Percentiles rank a stretch among this genome's conserved stretches.
Evolutionary conservation across 306 rosid genomes (phyloP).

Genomic region (Prunus padus): DNA sequence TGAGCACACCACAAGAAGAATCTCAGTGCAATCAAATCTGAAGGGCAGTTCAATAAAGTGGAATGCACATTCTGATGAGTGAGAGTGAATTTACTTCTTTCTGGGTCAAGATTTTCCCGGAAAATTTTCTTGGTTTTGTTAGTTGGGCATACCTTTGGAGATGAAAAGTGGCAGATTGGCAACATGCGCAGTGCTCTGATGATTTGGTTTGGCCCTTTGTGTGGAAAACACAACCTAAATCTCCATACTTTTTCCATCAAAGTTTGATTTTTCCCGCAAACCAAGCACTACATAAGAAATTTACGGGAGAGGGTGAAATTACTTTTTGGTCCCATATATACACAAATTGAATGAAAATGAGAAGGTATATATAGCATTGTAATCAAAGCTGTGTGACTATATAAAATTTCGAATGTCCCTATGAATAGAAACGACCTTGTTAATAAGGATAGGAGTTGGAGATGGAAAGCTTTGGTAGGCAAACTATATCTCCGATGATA

Average conservation of each 20-base stretch:
- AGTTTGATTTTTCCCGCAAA: background rate
- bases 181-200: constrained; percentile 6
- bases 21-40: constrained; percentile 57
- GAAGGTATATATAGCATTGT: background rate
- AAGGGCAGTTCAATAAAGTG: constrained; percentile 42
- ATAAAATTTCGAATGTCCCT: too few relatives aligned
- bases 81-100: constrained; percentile 23
- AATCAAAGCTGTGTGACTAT: background rate
- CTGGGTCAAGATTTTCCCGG: background rate
- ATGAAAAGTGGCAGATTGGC: constrained; percentile 15
- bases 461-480: too few relatives aligned
- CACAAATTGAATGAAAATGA: background rate
- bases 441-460: too few relatives aligned
- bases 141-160: constrained; percentile 7
- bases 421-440: too few relatives aligned
- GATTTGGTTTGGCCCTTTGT: constrained; percentile 13
- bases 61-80: constrained; percentile 30
- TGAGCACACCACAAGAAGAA: constrained; percentile 51
- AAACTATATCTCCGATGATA: too few relatives aligned
- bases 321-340: background rate
- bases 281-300: background rate
- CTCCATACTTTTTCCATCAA: constrained; percentile 35
- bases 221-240: constrained; percentile 20
- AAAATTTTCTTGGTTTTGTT: constrained; percentile 12
- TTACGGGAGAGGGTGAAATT: background rate